Base-by-base conservation (phyloP, 345 rosid genomes). In the Salix exigua region DNA sequence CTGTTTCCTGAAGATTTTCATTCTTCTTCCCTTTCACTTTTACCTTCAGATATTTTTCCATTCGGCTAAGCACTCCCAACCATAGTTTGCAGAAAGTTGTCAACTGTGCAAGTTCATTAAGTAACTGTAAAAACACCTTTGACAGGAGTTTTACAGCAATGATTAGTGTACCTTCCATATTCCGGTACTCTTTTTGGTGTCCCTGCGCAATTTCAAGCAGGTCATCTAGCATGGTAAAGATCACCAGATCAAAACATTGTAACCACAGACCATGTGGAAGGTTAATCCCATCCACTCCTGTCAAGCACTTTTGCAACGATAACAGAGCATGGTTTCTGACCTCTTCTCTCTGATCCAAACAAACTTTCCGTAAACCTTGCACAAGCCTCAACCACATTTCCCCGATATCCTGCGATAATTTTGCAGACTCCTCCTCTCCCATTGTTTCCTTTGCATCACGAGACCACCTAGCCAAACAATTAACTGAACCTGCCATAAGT, bases 291-390 rank as follows among this genome's bases (percentile, higher is more conserved):
- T 93, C 94, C 31, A 89, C 92, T 75, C 88, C 94, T 5, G 88
- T 91, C 84, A 96, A 86, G 84, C 99, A 96, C 85, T 89, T 92
- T 75, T 90, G 97, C 79, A 96, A 81, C 33, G 97, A 91, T 74
- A 86, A 82, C 79, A 96, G 88, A 38, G 99, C 97, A 81, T 91
- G 95, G 85, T 92, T 93, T 83, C 99, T 85, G 42, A 96, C 94
- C 65, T 96, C 99, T 81, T 96, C 98, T 82, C 98, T 90, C 86
- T 93, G 99, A 87, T 93, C 99, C 88, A 96, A 88, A 84, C 99
- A 96, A 75, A 96, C 98, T 92, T 96, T 96, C 86, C 98, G 84
- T 78, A 96, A 72, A 72, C 91, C 98, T 81, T 96, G 99, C 75
- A 90, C 97, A 70, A 96, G 94, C 82, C 97, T 90, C 81, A 96